Evolutionary conservation across 371 early-diverging fungal genomes (phyloP), one percentile per base, ranked within the genome.

Genomic region (Saksenaea oblongispora): DNA sequence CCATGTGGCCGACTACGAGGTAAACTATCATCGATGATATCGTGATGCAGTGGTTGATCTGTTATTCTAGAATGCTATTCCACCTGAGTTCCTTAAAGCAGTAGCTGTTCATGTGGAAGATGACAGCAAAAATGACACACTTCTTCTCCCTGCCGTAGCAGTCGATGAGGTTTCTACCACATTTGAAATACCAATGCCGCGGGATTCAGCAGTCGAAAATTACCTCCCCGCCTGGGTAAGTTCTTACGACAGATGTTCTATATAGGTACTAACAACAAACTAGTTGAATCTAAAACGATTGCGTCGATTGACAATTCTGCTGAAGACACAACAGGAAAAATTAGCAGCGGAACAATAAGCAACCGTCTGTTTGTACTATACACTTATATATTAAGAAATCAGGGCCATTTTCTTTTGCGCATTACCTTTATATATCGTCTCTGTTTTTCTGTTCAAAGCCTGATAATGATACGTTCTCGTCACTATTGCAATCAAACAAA

Each of bases 71-170:
- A 90, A 90, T 72, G 90, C 90, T 24, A 90, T 95, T 11, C 86
- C 90, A 10, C 90, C 93, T 5, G 94, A 93, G 35, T 85, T 97
- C 47, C 79, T 97, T 74, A 89, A 90, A 69, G 93, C 92, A 17
- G 93, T 96, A 1, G 91, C 93, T 15, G 70, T 81, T 60, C 82
- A 94, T 28, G 93, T 94, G 3, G 84, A 87, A 5, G 76, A 87
- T 10, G 89, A 89, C 62, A 94, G 94, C 39, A 93, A 93, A 14
- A 55, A 28, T 14, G 27, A 47, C 5, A 47, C 17, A 8, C 76
- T 98, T 59, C 79, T 97, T 64, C 82, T 96, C 14, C 97, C 96
- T 59, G 83, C 91, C 31, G 89, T 90, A 27, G 84, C 91, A 15
- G 82, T 91, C 56, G 91, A 90, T 61, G 90, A 91, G 58, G 85